Percentiles rank a stretch among this genome's conserved stretches.
Conservation (phyloP, 169 alveolate genomes). For the Ichthyophthirius multifiliis region DNA sequence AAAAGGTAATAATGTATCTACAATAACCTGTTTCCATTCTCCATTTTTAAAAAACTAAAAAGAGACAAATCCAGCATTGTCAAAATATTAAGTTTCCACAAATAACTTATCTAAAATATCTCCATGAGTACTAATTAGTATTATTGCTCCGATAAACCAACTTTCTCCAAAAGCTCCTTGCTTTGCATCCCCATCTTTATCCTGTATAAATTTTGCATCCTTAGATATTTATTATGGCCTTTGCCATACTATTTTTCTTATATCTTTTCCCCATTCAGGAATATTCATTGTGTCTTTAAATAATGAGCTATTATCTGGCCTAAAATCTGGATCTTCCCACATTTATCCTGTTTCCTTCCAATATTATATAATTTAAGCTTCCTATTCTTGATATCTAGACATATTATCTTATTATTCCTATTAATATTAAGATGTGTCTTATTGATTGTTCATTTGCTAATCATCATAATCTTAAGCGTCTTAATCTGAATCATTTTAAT, state of each 20-base stretch:
- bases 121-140: constrained; percentile 62
- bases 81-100: constrained; percentile 63
- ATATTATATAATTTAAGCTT: background rate
- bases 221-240: constrained; percentile 70
- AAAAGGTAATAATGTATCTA: constrained; percentile 84
- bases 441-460: background rate
- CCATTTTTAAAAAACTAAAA: constrained; percentile 88
- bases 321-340: constrained; percentile 15
- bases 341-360: background rate
- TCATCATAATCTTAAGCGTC: background rate
- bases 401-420: background rate
- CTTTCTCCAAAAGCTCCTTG: constrained; percentile 82
- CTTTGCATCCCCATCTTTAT: constrained; percentile 75
- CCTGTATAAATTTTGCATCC: constrained; percentile 55
- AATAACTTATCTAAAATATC: constrained; percentile 76
- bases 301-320: constrained; percentile 21
- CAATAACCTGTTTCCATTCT: constrained; percentile 83
- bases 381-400: background rate
- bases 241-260: constrained; percentile 65
- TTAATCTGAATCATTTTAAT: background rate
- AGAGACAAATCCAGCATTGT: constrained; percentile 78
- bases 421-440: background rate
- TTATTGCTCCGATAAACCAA: constrained; percentile 80
- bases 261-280: constrained; percentile 69
- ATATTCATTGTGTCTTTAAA: constrained; percentile 63